These are phyloP conservation scores for Pezicula rhizophila DNA, from an alignment of 2,329 filamentous ascomycete genomes.

Conservation along the genomic window DNA sequence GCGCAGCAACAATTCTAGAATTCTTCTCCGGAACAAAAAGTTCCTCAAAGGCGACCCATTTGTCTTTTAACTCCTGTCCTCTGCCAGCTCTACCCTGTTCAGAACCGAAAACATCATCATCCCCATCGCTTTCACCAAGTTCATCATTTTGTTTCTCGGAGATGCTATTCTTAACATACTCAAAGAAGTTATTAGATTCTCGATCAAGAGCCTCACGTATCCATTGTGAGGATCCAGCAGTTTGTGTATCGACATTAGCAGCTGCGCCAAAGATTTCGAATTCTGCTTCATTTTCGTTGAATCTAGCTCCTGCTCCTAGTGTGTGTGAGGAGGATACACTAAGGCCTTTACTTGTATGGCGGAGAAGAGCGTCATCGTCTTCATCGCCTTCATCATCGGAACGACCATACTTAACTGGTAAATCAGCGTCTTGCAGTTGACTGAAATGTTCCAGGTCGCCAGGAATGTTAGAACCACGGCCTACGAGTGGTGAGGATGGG, in stretches of 20 bases:
- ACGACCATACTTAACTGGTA: slow-evolving; percentile 20
- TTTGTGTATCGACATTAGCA: slow-evolving; percentile 41
- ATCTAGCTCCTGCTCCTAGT: slow-evolving; percentile 3
- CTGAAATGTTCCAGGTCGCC: slow-evolving; percentile 19
- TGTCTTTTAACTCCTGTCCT: neutral
- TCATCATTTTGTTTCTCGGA: slow-evolving; percentile 25
- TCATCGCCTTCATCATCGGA: slow-evolving; percentile 14
- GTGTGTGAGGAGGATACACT: slow-evolving; percentile 20
- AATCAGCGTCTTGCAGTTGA: slow-evolving; percentile 14
- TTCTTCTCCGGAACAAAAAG: slow-evolving; percentile 53
- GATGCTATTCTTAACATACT: slow-evolving; percentile 47
- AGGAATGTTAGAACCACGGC: slow-evolving; percentile 32
- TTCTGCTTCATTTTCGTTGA: slow-evolving; percentile 21
- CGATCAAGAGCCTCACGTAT: slow-evolving; percentile 46
- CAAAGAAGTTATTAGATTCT: slow-evolving; percentile 57
- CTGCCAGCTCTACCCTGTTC: too few relatives aligned
- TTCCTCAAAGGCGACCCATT: slow-evolving; percentile 60
- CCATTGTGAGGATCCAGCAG: slow-evolving; percentile 40
- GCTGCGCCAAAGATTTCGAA: slow-evolving; percentile 37
- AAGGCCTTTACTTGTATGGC: slow-evolving; percentile 19
- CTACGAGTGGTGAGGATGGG: slow-evolving; percentile 55
- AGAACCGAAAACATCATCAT: neutral
- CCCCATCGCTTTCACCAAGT: neutral
- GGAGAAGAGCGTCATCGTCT: slow-evolving; percentile 8
- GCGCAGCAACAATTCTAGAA: slow-evolving; percentile 58